Percentiles rank a stretch among this genome's conserved stretches.
These are phyloP conservation scores for Spergularia marina DNA, from an alignment of 148 eudicot species.

Conservation along the genomic window DNA sequence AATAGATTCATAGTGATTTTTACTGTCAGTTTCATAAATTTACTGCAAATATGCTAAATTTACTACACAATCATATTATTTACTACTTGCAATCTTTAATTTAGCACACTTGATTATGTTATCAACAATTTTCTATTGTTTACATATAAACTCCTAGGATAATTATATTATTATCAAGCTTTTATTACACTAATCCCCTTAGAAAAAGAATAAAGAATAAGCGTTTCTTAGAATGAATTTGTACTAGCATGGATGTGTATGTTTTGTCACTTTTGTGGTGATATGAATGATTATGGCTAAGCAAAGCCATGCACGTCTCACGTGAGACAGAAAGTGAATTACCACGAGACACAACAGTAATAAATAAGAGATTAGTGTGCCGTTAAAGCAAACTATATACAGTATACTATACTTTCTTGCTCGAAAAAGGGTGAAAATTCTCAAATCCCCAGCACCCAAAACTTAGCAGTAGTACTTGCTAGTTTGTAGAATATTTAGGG, in stretches of 20 bases:
- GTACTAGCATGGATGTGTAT: neutral
- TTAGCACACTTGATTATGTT: too few species aligned
- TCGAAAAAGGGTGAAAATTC: neutral
- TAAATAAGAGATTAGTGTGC: constrained; percentile 3
- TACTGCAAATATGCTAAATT: too few species aligned
- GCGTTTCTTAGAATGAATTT: constrained; percentile 2
- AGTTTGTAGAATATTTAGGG: too few species aligned
- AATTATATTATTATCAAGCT: neutral
- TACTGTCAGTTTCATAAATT: too few species aligned
- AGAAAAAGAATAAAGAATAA: neutral
- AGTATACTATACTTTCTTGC: neutral
- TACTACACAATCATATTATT: too few species aligned
- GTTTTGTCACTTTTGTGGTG: neutral
- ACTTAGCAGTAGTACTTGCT: too few species aligned
- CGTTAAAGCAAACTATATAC: constrained; percentile 10
- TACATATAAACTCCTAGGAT: too few species aligned
- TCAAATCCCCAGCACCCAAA: neutral
- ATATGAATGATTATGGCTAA: constrained; percentile 9
- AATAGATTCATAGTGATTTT: too few species aligned
- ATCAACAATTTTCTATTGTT: too few species aligned
- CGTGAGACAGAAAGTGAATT: constrained; percentile 14
- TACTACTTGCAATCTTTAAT: too few species aligned
- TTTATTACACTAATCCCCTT: neutral
- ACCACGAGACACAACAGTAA: neutral
- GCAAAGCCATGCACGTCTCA: constrained; percentile 22